Percentiles rank a stretch among this genome's conserved stretches.
These are phyloP conservation scores for Artomyces pyxidatus DNA, from an alignment of 768 basidiomycete species.

Conservation along the genomic window DNA sequence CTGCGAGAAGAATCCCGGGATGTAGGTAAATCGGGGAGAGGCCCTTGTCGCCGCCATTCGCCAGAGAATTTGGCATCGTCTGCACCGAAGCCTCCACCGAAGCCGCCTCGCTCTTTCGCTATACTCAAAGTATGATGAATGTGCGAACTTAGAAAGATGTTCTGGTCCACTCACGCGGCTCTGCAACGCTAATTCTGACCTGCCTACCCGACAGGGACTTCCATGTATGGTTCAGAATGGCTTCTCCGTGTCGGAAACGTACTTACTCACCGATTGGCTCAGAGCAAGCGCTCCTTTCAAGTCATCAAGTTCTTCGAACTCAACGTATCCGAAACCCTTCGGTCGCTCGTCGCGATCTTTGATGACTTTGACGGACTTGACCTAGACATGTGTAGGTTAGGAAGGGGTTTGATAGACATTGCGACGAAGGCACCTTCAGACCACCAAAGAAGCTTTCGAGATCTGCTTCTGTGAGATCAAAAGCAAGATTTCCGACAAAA, in stretches of 20 bases:
- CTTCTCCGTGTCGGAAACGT: neutral
- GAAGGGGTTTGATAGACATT: neutral
- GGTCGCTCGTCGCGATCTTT: constrained; percentile 89
- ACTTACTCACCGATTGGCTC: constrained; percentile 52
- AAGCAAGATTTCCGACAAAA: constrained; percentile 93
- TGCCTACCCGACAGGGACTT: constrained; percentile 71
- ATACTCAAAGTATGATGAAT: constrained; percentile 11
- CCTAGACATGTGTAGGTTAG: constrained; percentile 31
- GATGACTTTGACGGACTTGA: constrained; percentile 87
- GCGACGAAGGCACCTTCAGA: constrained; percentile 37
- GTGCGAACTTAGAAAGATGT: constrained; percentile 2
- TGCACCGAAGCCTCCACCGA: constrained; percentile 37
- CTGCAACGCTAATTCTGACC: constrained; percentile 90
- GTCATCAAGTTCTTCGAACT: constrained; percentile 82
- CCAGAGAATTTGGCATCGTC: constrained; percentile 75
- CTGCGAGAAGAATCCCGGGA: constrained; percentile 59
- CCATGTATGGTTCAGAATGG: neutral
- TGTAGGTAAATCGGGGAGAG: constrained; percentile 62
- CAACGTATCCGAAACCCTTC: constrained; percentile 97
- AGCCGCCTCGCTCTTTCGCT: constrained; percentile 73
- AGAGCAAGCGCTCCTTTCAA: constrained; percentile 77
- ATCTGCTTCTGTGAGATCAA: constrained; percentile 82
- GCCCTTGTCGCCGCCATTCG: constrained; percentile 84
- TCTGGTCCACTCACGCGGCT: constrained; percentile 65
- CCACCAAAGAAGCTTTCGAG: constrained; percentile 73